A percentile compares a stretch with the other conserved stretches of the same genome.
Evolutionary conservation across 352 stramenopile genomes (phyloP).

Genomic region (Globisporangium apiculatum): DNA sequence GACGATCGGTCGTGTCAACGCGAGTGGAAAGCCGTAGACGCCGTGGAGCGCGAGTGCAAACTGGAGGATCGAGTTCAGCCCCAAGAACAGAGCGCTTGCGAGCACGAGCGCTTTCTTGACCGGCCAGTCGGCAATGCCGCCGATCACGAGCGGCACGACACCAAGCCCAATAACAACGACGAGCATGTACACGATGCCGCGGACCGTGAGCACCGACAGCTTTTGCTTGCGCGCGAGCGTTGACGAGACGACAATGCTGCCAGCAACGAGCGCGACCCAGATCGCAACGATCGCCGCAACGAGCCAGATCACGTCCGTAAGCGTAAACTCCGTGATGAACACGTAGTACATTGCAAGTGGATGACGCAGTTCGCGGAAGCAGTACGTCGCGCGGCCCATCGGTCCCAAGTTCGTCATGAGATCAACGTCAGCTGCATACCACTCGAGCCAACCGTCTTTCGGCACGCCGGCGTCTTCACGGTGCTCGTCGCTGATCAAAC

Average conservation of each 20-base stretch:
- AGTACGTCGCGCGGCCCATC: constrained; percentile 74
- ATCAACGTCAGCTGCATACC: constrained; percentile 63
- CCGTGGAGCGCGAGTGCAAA: constrained; percentile 68
- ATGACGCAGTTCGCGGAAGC: constrained; percentile 69
- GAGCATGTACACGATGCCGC: constrained; percentile 72
- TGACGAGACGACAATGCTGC: constrained; percentile 35
- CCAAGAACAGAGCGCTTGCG: constrained; percentile 56
- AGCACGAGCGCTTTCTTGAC: constrained; percentile 63
- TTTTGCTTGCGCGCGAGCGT: constrained; percentile 51
- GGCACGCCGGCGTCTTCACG: constrained; percentile 30
- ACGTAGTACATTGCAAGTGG: constrained; percentile 79
- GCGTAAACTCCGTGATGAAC: constrained; percentile 61
- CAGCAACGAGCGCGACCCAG: constrained; percentile 48
- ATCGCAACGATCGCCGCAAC: constrained; percentile 41
- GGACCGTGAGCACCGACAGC: constrained; percentile 41
- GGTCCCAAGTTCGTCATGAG: constrained; percentile 56
- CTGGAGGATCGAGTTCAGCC: constrained; percentile 66
- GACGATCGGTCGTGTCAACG: constrained; percentile 61
- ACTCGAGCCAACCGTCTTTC: constrained; percentile 71
- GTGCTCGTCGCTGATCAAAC: constrained; percentile 16
- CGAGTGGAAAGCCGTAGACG: constrained; percentile 47
- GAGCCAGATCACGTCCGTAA: constrained; percentile 36
- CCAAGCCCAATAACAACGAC: constrained; percentile 52
- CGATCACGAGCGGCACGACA: constrained; percentile 47
- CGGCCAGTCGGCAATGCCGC: constrained; percentile 46